phyloP scores from a whole-genome alignment of 179 eudicot genomes.

The Spergularia azorica region DNA sequence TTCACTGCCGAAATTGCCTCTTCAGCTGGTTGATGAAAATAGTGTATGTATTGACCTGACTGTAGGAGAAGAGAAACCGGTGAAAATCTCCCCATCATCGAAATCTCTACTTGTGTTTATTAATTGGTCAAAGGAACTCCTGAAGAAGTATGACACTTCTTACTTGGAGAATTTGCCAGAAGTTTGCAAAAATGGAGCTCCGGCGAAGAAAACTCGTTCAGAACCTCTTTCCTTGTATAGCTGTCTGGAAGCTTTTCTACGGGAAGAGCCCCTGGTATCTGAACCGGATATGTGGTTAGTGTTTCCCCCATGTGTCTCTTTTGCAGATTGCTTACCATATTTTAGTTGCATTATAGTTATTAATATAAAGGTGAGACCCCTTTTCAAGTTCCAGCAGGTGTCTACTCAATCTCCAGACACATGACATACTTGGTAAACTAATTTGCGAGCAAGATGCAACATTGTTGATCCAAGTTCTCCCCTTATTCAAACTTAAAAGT shows the following conservation, averaged over 20 bases:
- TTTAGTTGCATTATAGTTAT: not conserved
- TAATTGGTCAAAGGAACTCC: slow-evolving; percentile 89
- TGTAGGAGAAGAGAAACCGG: slow-evolving; percentile 74
- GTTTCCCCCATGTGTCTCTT: slow-evolving; percentile 19
- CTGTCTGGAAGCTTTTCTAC: slow-evolving; percentile 94
- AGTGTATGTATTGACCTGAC: slow-evolving; percentile 75
- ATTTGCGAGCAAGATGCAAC: not conserved
- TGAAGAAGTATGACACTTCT: slow-evolving; percentile 65
- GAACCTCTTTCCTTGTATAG: slow-evolving; percentile 93
- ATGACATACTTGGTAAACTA: not conserved
- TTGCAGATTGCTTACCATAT: not conserved
- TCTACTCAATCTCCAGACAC: not conserved
- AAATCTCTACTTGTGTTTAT: slow-evolving; percentile 66
- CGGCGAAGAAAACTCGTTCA: slow-evolving; percentile 74
- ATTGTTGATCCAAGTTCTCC: not conserved
- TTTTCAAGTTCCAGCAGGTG: not conserved
- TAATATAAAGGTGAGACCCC: not conserved
- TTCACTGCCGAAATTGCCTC: slow-evolving; percentile 53
- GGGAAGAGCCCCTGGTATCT: slow-evolving; percentile 97
- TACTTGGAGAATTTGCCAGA: slow-evolving; percentile 86
- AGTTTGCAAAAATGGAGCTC: slow-evolving; percentile 68
- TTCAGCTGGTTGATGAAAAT: slow-evolving; percentile 89
- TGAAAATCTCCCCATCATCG: slow-evolving; percentile 67
- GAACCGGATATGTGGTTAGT: slow-evolving; percentile 97
- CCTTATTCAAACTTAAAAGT: not conserved